Conservation (phyloP, 331 rosid genomes). For the Quercus lobata region DNA sequence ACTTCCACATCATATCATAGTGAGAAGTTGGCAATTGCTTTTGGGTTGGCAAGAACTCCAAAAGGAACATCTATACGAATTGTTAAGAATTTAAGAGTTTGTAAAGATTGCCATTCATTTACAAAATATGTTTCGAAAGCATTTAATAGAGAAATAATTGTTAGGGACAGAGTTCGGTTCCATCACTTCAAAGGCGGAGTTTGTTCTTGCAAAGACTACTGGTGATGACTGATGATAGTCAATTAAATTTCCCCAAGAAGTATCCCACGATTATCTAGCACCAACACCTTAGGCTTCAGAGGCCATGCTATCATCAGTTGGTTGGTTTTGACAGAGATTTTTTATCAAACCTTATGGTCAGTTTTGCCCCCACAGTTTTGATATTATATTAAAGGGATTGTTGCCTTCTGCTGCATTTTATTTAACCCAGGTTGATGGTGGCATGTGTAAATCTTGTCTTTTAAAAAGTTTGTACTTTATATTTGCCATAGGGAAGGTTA, state of each 20-base stretch:
- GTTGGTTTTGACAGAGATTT: neutral
- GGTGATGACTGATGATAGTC: neutral
- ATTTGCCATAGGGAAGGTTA: neutral
- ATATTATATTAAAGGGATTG: neutral
- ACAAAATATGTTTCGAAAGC: neutral
- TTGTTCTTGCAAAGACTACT: slow-evolving; percentile 3
- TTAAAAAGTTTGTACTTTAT: neutral
- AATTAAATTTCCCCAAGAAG: neutral
- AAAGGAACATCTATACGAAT: neutral
- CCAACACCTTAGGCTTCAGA: neutral
- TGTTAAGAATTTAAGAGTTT: slow-evolving; percentile 3
- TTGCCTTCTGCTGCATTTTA: neutral
- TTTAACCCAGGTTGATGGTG: neutral
- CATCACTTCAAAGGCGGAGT: neutral
- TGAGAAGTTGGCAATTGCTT: slow-evolving; percentile 6
- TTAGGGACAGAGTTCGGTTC: slow-evolving; percentile 3
- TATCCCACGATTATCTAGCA: neutral
- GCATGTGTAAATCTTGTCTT: neutral
- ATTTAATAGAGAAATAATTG: slow-evolving; percentile 1
- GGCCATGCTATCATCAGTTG: neutral
- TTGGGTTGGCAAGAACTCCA: neutral
- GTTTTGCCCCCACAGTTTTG: neutral
- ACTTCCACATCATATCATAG: neutral
- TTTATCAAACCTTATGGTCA: neutral
- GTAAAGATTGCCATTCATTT: neutral